Conservation (phyloP, 192 early-diverging fungal genomes). For the Chytriomyces confervae region DNA sequence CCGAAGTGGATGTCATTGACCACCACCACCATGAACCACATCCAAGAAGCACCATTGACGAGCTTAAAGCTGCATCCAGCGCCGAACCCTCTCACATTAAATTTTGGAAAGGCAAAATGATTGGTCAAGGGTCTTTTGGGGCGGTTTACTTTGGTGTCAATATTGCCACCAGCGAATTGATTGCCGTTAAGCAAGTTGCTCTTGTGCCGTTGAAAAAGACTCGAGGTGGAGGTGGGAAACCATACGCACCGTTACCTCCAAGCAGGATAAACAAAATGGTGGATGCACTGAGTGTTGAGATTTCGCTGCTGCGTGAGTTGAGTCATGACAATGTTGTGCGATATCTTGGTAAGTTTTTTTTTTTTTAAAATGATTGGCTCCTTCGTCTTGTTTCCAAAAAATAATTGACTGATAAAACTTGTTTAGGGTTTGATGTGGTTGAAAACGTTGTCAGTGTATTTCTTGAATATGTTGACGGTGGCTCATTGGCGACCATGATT, state of each 20-base stretch:
- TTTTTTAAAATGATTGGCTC: background rate
- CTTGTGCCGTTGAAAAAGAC: constrained; percentile 26
- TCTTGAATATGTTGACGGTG: constrained; percentile 97
- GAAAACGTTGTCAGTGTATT: constrained; percentile 86
- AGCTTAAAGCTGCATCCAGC: background rate
- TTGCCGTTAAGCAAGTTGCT: constrained; percentile 63
- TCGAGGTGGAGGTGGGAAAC: background rate
- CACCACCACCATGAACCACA: background rate
- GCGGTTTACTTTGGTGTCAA: constrained; percentile 93
- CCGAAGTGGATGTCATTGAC: background rate
- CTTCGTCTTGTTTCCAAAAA: constrained; percentile 3
- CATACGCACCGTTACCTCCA: background rate
- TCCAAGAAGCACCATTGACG: background rate
- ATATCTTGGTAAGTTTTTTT: constrained; percentile 74
- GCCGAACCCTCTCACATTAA: background rate
- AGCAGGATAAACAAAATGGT: constrained; percentile 65
- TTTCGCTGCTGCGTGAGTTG: constrained; percentile 87
- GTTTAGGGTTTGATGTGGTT: constrained; percentile 77
- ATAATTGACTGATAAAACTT: background rate
- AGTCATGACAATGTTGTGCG: constrained; percentile 95
- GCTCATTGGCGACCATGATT: constrained; percentile 86
- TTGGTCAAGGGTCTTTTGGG: constrained; percentile 94
- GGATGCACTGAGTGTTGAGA: constrained; percentile 88
- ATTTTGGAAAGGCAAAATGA: constrained; percentile 77
- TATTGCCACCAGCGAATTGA: constrained; percentile 82